Base-by-base conservation (phyloP, 78 protist species). In the Tieghemostelium lacteum region DNA sequence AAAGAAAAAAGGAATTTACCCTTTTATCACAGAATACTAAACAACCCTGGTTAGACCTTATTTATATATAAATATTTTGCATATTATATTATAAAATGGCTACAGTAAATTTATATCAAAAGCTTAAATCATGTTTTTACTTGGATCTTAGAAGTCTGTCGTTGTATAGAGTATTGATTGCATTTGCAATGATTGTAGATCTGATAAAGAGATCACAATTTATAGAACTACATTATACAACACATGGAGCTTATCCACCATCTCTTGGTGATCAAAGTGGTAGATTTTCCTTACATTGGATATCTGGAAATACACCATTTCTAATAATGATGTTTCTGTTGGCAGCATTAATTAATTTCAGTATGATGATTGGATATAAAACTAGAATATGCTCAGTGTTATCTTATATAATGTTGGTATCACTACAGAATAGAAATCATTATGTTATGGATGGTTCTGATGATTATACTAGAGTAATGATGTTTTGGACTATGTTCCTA, bases 341-440 rank as follows among this genome's bases (percentile, higher is more conserved):
- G 8, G 26, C 34, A 28, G 62, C 49, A 24, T 6, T 61, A 3
- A 49, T 58, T 4, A 42, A 61, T 39, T 14, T 34, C 0, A 34
- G 45, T 10, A n/a, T 83, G 60, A 29, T 83, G 33, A 34, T 83
- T 58, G 89, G 89, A 26, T 83, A 83, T 33, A 39, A 42, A 17
- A 83, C 89, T 20, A n/a, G 77, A 28, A 1, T 83, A 5, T 34
- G 78, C 19, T 22, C 76, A 6, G 0, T 45, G 16, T n/a, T 83
- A 12, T 69, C 89, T 39, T 83, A 55, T 31, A 39, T 83, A 16
- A 14, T 83, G 7, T 58, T 83, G 69, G 1, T 36, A 24, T 83
- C 89, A n/a, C 20, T 83, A 4, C 89, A 83, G 42, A 83, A 83
- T 60, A 66, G 89, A 55, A 83, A 83, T 50, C 55, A 63, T 57